Base-by-base conservation (phyloP, 2,329 filamentous ascomycete species). In the Trichoderma harzianum region DNA sequence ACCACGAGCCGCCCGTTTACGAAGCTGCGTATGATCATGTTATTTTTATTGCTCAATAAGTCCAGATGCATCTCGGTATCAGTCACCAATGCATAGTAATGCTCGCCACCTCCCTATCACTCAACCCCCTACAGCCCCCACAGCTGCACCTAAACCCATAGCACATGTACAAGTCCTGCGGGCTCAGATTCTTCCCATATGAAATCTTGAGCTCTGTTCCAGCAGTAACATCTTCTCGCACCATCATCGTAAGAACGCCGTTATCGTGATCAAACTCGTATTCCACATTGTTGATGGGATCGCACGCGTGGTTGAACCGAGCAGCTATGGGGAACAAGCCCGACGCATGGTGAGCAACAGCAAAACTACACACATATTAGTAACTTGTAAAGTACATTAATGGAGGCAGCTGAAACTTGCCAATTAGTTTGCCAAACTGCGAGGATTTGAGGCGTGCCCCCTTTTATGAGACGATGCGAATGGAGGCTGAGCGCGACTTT, bases 261-360 rank as follows among this genome's bases (percentile, higher is more conserved):
- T 74, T 71, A 0, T 70, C 53, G 0, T 64, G 7, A 65, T 86
- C 81, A 74, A 83, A 88, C 1, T 61, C 74, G 75, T 86, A 89
- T 2, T 78, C 74, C 30, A 88, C 76, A 57, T 84, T 87, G 69
- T 82, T 77, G 3, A 74, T 77, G 0, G 83, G 80, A 2, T 74
- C 72, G 75, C 88, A 90, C 0, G 87, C 84, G 76, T 90, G 88
- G 76, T 90, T 90, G 79, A 90, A 89, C 3, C 88, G 82, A 0
- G 87, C 85, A 0, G 84, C 86, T 7, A 87, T 79, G 1, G 85
- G 81, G 71, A 88, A 89, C 3, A 89, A 73, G 1, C 81, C 82
- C 0, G 81, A 83, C 7, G 77, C 74, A 3, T 74, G 74, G 0
- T 72, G 69, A 1, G 36, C 53, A 10, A 77, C 76, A 1, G 77